A percentile compares a stretch with the other conserved stretches of the same genome.
Evolutionary conservation across 148 eudicot species (phyloP).

Genomic region (Bassia scoparia): DNA sequence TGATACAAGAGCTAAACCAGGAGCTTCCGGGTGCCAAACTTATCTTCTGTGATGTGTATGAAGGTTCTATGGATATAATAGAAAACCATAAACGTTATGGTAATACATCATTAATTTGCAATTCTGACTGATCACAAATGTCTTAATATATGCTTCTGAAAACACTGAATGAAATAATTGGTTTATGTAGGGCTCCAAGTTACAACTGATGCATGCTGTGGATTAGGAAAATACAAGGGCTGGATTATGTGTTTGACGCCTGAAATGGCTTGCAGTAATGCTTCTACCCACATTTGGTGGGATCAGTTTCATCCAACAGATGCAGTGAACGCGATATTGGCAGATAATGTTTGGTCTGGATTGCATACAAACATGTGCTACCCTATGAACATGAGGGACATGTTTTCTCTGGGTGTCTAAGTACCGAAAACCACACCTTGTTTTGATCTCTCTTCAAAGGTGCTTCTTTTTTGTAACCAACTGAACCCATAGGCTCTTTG

Average conservation of each 20-base stretch:
- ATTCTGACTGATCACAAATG: not conserved
- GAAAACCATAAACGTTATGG: constrained; percentile 55
- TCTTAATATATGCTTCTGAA: not conserved
- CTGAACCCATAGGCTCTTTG: not conserved
- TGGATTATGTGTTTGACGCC: constrained; percentile 70
- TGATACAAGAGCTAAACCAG: constrained; percentile 55
- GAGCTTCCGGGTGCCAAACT: constrained; percentile 52
- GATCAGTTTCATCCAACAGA: constrained; percentile 90
- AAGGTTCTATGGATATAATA: constrained; percentile 80
- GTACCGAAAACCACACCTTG: not conserved
- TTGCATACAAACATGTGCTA: constrained; percentile 74
- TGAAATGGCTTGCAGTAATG: constrained; percentile 75
- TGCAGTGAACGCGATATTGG: constrained; percentile 69
- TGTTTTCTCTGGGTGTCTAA: constrained; percentile 35
- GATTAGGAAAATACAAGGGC: constrained; percentile 74
- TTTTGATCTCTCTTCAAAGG: not conserved
- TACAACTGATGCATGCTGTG: constrained; percentile 77
- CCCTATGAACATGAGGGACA: constrained; percentile 67
- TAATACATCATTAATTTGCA: constrained; percentile 12
- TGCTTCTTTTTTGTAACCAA: not conserved
- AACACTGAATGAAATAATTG: not conserved
- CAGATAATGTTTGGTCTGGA: constrained; percentile 84
- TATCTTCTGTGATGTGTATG: constrained; percentile 67
- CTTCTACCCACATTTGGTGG: constrained; percentile 90
- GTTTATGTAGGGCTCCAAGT: constrained; percentile 53